Evolutionary conservation across 1,139 yeast species (phyloP).

Genomic region (Diutina mesorugosa): DNA sequence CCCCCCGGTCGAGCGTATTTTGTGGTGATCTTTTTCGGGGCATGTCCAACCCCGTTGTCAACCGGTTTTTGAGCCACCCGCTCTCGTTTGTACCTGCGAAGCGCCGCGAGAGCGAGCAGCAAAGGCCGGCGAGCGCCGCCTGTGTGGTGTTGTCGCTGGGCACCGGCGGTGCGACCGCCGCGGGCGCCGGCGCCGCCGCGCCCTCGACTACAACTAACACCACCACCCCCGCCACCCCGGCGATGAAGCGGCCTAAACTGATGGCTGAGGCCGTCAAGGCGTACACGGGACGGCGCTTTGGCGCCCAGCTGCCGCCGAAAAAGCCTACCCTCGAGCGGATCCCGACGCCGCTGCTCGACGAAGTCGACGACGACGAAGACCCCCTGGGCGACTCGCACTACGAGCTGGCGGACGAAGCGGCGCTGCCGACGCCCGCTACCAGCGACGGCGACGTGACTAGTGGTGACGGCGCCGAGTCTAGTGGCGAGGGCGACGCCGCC

Average conservation of each 20-base stretch:
- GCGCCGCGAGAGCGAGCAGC: constrained; percentile 9
- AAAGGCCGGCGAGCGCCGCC: constrained; percentile 16
- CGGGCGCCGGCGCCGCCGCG: not conserved
- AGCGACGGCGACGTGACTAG: not conserved
- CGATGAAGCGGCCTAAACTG: constrained; percentile 25
- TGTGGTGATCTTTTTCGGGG: not conserved
- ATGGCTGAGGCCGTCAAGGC: constrained; percentile 54
- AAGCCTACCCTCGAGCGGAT: not conserved
- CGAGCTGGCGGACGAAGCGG: not conserved
- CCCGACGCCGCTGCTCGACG: not conserved
- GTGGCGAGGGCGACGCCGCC: not conserved
- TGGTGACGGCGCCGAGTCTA: not conserved
- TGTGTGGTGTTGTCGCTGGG: constrained; percentile 24
- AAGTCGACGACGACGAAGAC: not conserved
- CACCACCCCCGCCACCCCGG: constrained; percentile 1
- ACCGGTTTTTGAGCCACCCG: constrained; percentile 46
- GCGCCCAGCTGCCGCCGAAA: not conserved
- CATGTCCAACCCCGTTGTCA: constrained; percentile 16
- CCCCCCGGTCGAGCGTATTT: not conserved
- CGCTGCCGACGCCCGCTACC: not conserved
- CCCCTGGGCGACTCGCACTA: not conserved
- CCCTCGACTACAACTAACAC: not conserved
- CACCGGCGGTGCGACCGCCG: not conserved
- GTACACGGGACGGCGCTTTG: constrained; percentile 30
- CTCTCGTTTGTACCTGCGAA: constrained; percentile 46